These are phyloP conservation scores for Tremella fuciformis DNA, from an alignment of 768 basidiomycete genomes.

Conservation along the genomic window DNA sequence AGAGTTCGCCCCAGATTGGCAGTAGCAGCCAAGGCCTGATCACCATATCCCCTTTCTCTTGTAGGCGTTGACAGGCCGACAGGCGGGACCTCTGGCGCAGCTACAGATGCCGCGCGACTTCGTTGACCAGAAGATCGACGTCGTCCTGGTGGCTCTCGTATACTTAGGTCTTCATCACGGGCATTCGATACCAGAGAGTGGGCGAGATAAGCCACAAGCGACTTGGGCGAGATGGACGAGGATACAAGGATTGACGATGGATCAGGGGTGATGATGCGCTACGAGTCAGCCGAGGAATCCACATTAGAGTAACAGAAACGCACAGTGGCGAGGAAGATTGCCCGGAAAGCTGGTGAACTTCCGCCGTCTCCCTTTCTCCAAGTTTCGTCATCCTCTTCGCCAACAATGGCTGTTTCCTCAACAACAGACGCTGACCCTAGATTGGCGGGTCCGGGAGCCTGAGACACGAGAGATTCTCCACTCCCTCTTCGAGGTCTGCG, in stretches of 20 bases:
- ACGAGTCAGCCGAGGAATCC: conserved; percentile 10
- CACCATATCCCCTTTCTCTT: conserved; percentile 30
- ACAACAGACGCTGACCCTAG: conserved; percentile 4
- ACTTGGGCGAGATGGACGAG: conserved; percentile 27
- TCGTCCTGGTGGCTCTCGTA: conserved; percentile 27
- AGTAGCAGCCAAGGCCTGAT: conserved; percentile 43
- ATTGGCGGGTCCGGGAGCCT: background rate
- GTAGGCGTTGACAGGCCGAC: background rate
- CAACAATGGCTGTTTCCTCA: conserved; percentile 7
- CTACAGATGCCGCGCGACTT: conserved; percentile 32
- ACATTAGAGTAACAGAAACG: conserved; percentile 1
- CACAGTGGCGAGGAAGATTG: conserved; percentile 48
- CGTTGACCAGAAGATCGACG: conserved; percentile 21
- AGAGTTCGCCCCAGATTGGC: conserved; percentile 36
- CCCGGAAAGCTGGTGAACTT: conserved; percentile 42
- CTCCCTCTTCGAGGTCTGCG: conserved; percentile 16
- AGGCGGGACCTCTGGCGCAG: conserved; percentile 19
- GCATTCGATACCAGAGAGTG: conserved; percentile 42
- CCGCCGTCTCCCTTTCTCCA: conserved; percentile 44
- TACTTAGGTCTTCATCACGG: conserved; percentile 35
- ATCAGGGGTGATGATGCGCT: conserved; percentile 48
- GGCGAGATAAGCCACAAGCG: conserved; percentile 43
- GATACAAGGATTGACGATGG: conserved; percentile 38
- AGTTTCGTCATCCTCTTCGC: conserved; percentile 29
- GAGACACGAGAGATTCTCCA: conserved; percentile 7